Percentiles rank a stretch among this genome's conserved stretches.
phyloP scores from a whole-genome alignment of 2,329 filamentous ascomycete species.

The Sphaceloma murrayae region DNA sequence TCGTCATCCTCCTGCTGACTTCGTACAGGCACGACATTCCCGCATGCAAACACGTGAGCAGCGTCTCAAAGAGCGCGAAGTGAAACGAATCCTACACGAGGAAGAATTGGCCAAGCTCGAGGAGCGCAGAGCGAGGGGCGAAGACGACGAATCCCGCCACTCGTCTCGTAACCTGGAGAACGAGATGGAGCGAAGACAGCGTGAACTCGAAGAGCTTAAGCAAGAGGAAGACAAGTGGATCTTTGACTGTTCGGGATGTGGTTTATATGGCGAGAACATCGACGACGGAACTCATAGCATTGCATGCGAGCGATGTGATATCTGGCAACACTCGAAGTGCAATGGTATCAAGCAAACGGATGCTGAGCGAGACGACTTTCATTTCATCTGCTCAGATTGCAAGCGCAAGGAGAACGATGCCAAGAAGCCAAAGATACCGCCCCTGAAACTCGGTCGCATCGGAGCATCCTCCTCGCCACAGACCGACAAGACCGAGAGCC shows the following conservation, averaged over 20 bases:
- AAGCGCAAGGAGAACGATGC: constrained; percentile 55
- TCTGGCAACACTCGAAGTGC: constrained; percentile 96
- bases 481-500: constrained; percentile 20
- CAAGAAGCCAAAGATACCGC: constrained; percentile 52
- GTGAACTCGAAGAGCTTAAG: constrained; percentile 61
- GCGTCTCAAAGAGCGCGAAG: constrained; percentile 75
- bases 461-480: constrained; percentile 22
- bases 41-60: constrained; percentile 77
- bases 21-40: constrained; percentile 56
- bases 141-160: constrained; percentile 40
- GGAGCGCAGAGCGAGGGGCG: constrained; percentile 51
- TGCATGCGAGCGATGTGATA: constrained; percentile 84
- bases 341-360: constrained; percentile 68
- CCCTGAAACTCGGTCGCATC: constrained; percentile 45
- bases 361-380: constrained; percentile 76
- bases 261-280: constrained; percentile 73
- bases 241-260: constrained; percentile 85
- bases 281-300: constrained; percentile 93
- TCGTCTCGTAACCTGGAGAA: constrained; percentile 74
- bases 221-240: constrained; percentile 75
- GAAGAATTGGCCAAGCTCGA: constrained; percentile 72
- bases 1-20: constrained; percentile 22
- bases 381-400: constrained; percentile 76
- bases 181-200: constrained; percentile 70
- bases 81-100: constrained; percentile 71